phyloP scores from a whole-genome alignment of 805 yeast genomes.

The Schizosaccharomyces cryophilus region DNA sequence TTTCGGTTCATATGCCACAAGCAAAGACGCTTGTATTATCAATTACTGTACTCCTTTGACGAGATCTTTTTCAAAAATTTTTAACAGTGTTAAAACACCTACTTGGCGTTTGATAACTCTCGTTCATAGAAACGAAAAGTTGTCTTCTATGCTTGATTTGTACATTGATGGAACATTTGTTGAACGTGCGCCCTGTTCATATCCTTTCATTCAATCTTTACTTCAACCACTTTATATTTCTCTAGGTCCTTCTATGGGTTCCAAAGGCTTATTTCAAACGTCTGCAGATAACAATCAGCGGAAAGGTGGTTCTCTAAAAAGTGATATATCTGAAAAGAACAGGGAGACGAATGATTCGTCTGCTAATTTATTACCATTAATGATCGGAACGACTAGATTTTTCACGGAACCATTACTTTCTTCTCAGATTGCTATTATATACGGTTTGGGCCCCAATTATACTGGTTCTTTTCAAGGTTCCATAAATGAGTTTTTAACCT shows the following conservation, averaged over 20 bases:
- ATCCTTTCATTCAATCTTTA: not conserved
- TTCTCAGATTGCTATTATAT: constrained; percentile 7
- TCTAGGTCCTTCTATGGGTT: not conserved
- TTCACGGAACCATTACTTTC: not conserved
- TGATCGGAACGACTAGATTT: not conserved
- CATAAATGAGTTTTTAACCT: constrained; percentile 10
- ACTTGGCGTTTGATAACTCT: not conserved
- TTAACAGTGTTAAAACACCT: not conserved
- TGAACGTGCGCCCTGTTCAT: not conserved
- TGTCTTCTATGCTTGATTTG: not conserved
- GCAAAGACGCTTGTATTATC: not conserved
- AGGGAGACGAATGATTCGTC: no score
- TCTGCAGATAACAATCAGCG: no score
- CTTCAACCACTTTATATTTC: not conserved
- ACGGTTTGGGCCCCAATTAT: constrained; percentile 10
- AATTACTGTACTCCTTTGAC: not conserved
- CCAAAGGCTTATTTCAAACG: not conserved
- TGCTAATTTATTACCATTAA: not conserved
- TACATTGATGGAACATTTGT: not conserved
- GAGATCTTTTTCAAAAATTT: not conserved
- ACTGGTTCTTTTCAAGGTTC: constrained; percentile 11
- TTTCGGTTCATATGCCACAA: not conserved
- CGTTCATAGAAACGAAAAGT: not conserved
- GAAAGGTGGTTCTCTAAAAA: no score
- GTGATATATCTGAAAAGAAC: no score